A percentile compares a stretch with the other conserved stretches of the same genome.
phyloP scores from a whole-genome alignment of 441 rosid genomes.

The Oxalis stricta region DNA sequence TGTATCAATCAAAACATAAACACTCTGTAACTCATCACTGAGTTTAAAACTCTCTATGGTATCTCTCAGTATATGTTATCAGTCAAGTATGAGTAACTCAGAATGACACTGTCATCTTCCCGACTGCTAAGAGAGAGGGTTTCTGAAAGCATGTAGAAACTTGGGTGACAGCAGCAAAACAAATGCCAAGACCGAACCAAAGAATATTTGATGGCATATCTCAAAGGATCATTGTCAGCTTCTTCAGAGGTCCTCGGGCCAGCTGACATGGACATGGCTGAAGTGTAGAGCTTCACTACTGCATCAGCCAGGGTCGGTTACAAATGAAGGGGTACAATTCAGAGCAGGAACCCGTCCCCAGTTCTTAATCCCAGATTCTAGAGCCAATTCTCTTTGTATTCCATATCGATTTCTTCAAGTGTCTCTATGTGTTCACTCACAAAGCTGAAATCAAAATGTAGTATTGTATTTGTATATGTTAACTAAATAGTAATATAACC shows the following conservation, averaged over 20 bases:
- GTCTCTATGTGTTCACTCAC: conserved; percentile 96
- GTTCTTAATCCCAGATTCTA: conserved; percentile 77
- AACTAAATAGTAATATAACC: neutral
- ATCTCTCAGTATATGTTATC: too few relatives aligned
- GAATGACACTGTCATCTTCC: neutral
- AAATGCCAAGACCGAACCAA: conserved; percentile 71
- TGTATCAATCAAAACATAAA: too few relatives aligned
- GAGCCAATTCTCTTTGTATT: conserved; percentile 74
- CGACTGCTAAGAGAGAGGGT: conserved; percentile 25
- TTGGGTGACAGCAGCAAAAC: conserved; percentile 51
- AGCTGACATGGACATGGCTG: conserved; percentile 39
- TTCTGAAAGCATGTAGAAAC: conserved; percentile 41
- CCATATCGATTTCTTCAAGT: conserved; percentile 88
- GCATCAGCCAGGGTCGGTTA: conserved; percentile 85
- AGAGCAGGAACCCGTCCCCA: conserved; percentile 96
- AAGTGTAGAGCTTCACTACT: conserved; percentile 84
- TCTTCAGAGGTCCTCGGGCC: conserved; percentile 24
- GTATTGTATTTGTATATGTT: neutral
- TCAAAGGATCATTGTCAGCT: conserved; percentile 31
- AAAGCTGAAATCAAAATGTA: conserved; percentile 37
- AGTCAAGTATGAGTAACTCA: neutral
- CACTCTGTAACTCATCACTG: too few relatives aligned
- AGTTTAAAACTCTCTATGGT: too few relatives aligned
- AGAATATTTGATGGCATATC: conserved; percentile 44
- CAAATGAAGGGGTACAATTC: conserved; percentile 65